Conservation (phyloP, 2,329 filamentous ascomycete species). For the Colletotrichum gloeosporioides region DNA sequence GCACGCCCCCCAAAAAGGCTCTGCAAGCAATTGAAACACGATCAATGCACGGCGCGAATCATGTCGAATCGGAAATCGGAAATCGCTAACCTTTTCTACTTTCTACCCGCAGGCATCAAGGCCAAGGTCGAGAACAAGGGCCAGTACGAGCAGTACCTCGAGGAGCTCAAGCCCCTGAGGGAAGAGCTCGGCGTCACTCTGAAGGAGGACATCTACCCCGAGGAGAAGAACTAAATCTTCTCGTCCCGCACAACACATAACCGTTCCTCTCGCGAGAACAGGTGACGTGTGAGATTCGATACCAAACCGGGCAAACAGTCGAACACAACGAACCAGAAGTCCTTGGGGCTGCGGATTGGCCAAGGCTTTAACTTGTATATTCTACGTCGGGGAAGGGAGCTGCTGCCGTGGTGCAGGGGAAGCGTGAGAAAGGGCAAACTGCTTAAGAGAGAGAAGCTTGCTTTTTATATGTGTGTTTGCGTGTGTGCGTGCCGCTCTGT, state of each 20-base stretch:
- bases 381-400: conserved; percentile 31
- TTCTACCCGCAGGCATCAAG: conserved; percentile 76
- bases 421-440: neutral
- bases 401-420: neutral
- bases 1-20: neutral
- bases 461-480: neutral
- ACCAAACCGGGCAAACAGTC: neutral
- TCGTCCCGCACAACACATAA: neutral
- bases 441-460: conserved; percentile 9
- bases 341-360: conserved; percentile 3
- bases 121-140: conserved; percentile 98
- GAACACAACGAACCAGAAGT: neutral
- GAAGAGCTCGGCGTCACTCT: conserved; percentile 92
- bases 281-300: neutral
- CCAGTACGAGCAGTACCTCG: conserved; percentile 96
- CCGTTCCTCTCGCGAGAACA: neutral
- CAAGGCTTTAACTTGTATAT: conserved; percentile 37
- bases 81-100: neutral
- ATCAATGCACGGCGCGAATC: neutral
- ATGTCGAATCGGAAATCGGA: neutral
- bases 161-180: conserved; percentile 89
- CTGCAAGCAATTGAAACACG: neutral
- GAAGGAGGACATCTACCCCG: conserved; percentile 92
- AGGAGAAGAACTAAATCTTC: conserved; percentile 49
- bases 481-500: neutral